A percentile compares a stretch with the other conserved stretches of the same genome.
These are phyloP conservation scores for Piper longum DNA, from an alignment of 164 flowering plant genomes.

Conservation along the genomic window DNA sequence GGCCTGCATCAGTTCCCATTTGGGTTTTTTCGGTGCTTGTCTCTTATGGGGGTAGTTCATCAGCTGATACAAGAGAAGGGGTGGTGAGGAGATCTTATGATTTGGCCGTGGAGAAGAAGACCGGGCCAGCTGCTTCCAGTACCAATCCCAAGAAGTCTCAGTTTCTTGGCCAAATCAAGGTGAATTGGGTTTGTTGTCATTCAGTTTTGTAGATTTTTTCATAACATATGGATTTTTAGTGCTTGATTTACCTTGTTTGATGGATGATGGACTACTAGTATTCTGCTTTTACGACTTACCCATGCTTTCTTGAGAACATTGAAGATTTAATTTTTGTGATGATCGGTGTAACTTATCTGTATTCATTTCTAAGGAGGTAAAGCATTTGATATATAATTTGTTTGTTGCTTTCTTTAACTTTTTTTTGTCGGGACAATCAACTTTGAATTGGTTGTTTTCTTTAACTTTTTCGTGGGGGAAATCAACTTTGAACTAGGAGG, in stretches of 20 bases:
- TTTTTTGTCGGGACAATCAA: too few relatives aligned
- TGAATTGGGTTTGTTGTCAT: neutral
- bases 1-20: neutral
- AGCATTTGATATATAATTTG: too few relatives aligned
- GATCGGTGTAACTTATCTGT: too few relatives aligned
- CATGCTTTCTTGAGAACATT: too few relatives aligned
- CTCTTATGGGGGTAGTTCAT: neutral
- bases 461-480: too few relatives aligned
- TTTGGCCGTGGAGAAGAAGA: conserved; percentile 10
- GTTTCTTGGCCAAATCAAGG: conserved; percentile 16
- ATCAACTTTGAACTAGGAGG: too few relatives aligned
- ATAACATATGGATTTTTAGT: neutral
- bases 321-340: too few relatives aligned
- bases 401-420: too few relatives aligned
- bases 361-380: too few relatives aligned
- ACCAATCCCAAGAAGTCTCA: conserved; percentile 7
- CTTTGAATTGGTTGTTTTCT: too few relatives aligned
- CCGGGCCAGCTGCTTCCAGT: conserved; percentile 4
- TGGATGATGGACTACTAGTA: too few relatives aligned
- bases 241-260: neutral
- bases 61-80: neutral
- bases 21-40: neutral
- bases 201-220: neutral
- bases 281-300: too few relatives aligned
- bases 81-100: conserved; percentile 1